A percentile compares a stretch with the other conserved stretches of the same genome.
phyloP scores from a whole-genome alignment of 345 rosid species.

The Toxicodendron radicans region DNA sequence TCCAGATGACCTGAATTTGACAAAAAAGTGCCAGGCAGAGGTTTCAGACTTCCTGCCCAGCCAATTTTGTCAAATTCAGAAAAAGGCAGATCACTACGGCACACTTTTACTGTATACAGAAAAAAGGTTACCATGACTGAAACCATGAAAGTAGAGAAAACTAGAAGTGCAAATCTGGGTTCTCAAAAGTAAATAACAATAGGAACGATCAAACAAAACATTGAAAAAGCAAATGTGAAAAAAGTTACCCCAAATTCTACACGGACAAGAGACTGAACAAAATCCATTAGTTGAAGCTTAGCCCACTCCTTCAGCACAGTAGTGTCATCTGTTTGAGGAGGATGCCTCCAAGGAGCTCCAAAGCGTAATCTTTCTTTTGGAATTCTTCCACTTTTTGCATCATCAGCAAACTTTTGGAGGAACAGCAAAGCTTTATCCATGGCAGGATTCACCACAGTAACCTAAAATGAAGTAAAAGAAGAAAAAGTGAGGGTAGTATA shows the following conservation, averaged over 20 bases:
- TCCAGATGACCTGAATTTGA: neutral
- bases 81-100: neutral
- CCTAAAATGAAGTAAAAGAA: conserved; percentile 33
- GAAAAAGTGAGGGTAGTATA: neutral
- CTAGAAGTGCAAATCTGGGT: neutral
- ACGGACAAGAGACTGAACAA: conserved; percentile 67
- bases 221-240: conserved; percentile 13
- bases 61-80: neutral
- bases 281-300: conserved; percentile 92
- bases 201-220: neutral
- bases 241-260: conserved; percentile 73
- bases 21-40: neutral
- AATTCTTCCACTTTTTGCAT: conserved; percentile 62
- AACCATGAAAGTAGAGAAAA: neutral
- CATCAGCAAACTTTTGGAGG: conserved; percentile 69
- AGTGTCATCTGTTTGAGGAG: conserved; percentile 54
- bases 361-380: conserved; percentile 63
- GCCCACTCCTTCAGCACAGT: conserved; percentile 56
- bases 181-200: neutral
- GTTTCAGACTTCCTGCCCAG: neutral
- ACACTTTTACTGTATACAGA: neutral
- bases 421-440: conserved; percentile 74
- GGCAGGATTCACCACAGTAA: conserved; percentile 86
- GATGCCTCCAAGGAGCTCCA: conserved; percentile 98
- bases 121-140: neutral